phyloP scores from a whole-genome alignment of 148 eudicot genomes.

The Amaranthus palmeri region DNA sequence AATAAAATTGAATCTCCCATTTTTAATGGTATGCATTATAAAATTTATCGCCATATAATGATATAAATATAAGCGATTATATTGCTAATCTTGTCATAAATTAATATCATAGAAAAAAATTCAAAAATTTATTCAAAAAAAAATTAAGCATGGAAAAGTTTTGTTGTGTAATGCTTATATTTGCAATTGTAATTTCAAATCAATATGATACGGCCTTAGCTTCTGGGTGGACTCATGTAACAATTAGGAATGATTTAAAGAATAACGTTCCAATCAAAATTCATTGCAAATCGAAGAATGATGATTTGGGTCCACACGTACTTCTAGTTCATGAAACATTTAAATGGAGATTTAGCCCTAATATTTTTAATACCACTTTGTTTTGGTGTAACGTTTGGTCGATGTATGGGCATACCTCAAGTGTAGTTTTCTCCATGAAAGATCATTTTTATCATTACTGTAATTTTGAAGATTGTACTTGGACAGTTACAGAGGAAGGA shows the following conservation, averaged over 20 bases:
- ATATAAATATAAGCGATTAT: neutral
- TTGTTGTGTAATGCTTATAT: neutral
- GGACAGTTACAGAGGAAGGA: neutral
- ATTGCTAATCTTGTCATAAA: neutral
- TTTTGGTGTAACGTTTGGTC: conserved; percentile 11
- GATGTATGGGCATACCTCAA: neutral
- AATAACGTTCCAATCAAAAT: neutral
- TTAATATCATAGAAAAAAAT: neutral
- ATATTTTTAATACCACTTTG: conserved; percentile 2
- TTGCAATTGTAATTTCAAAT: neutral
- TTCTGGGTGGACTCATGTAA: neutral
- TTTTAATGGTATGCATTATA: neutral
- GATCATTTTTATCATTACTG: neutral
- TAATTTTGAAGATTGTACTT: neutral
- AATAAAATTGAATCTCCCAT: too few species aligned
- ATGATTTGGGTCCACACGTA: neutral
- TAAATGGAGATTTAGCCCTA: conserved; percentile 8
- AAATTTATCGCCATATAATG: neutral
- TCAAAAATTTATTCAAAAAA: neutral
- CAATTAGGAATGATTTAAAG: neutral
- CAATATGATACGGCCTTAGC: neutral
- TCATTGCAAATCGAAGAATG: conserved; percentile 13
- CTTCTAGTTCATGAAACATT: neutral
- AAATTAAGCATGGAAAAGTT: neutral
- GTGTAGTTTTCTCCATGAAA: neutral